These are phyloP conservation scores for Candida anglica DNA, from an alignment of 805 yeast genomes.

Conservation along the genomic window DNA sequence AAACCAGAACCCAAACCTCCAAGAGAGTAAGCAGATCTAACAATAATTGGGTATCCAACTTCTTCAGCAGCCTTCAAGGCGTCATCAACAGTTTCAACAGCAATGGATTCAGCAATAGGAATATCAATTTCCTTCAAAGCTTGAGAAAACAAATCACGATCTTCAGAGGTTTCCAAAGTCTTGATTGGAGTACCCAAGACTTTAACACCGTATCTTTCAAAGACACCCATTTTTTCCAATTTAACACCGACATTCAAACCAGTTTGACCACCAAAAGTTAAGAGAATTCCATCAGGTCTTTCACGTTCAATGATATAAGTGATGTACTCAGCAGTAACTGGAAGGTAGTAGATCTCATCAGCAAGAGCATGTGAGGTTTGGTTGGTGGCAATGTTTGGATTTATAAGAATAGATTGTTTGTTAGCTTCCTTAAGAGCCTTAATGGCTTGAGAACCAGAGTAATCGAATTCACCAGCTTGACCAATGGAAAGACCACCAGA, in stretches of 20 bases:
- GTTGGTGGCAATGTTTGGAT: slow-evolving; percentile 95
- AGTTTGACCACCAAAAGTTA: slow-evolving; percentile 99
- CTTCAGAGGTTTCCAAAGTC: slow-evolving; percentile 95
- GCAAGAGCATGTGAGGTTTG: slow-evolving; percentile 95
- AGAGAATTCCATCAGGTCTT: slow-evolving; percentile 90
- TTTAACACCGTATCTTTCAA: slow-evolving; percentile 85
- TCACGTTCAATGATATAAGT: slow-evolving; percentile 94
- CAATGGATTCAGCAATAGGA: slow-evolving; percentile 95
- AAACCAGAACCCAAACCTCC: slow-evolving; percentile 99
- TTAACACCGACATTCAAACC: slow-evolving; percentile 95
- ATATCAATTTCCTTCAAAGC: slow-evolving; percentile 93
- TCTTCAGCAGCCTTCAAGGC: slow-evolving; percentile 85
- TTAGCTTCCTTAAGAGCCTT: slow-evolving; percentile 91
- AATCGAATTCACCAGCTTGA: slow-evolving; percentile 99
- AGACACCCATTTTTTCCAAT: slow-evolving; percentile 90
- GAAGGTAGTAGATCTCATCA: slow-evolving; percentile 91
- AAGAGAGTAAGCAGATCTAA: slow-evolving; percentile 93
- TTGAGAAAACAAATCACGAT: slow-evolving; percentile 91
- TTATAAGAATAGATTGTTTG: slow-evolving; percentile 79
- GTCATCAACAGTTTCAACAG: slow-evolving; percentile 90
- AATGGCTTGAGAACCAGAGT: slow-evolving; percentile 98
- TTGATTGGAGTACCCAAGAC: slow-evolving; percentile 97
- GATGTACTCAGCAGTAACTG: slow-evolving; percentile 95
- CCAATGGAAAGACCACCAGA: slow-evolving; percentile 98
- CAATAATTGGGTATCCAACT: slow-evolving; percentile 94